phyloP scores from a whole-genome alignment of 1,139 yeast species.

The Williopsis jadinii region DNA sequence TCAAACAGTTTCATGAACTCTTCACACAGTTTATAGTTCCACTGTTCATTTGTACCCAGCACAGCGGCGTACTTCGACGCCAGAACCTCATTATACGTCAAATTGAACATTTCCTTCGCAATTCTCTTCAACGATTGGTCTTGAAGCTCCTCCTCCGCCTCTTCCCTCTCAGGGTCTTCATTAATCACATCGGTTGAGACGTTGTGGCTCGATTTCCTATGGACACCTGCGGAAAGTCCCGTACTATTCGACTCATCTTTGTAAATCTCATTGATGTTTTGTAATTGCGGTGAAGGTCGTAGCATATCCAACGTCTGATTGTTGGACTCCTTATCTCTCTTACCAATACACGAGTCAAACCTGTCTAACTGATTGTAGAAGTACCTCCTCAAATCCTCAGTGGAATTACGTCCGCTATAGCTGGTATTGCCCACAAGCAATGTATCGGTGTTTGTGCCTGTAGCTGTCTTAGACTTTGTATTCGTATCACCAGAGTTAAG shows the following conservation, averaged over 20 bases:
- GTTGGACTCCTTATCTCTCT: no score
- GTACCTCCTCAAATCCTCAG: constrained; percentile 7
- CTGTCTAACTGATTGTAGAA: constrained; percentile 5
- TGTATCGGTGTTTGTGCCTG: not conserved
- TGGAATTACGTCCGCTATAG: constrained; percentile 2
- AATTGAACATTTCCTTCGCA: constrained; percentile 27
- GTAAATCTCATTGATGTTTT: constrained; percentile 16
- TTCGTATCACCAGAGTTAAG: no score
- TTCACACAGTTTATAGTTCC: constrained; percentile 19
- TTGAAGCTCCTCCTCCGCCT: not conserved
- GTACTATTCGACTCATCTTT: constrained; percentile 9
- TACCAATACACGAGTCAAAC: constrained; percentile 1
- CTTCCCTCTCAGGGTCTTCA: constrained; percentile 16
- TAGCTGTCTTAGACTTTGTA: no score
- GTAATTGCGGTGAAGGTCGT: constrained; percentile 15
- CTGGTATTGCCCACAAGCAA: not conserved
- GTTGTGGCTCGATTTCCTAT: constrained; percentile 9
- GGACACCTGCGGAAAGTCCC: constrained; percentile 1
- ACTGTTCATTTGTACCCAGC: constrained; percentile 24
- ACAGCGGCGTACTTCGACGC: constrained; percentile 29
- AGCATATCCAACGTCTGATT: constrained; percentile 4
- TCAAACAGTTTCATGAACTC: constrained; percentile 24
- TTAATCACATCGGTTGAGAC: constrained; percentile 13
- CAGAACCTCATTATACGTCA: constrained; percentile 22
- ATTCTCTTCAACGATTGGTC: constrained; percentile 1